Evolutionary conservation across 129 eudicot genomes (phyloP).

Genomic region (Flaveria ramosissima): DNA sequence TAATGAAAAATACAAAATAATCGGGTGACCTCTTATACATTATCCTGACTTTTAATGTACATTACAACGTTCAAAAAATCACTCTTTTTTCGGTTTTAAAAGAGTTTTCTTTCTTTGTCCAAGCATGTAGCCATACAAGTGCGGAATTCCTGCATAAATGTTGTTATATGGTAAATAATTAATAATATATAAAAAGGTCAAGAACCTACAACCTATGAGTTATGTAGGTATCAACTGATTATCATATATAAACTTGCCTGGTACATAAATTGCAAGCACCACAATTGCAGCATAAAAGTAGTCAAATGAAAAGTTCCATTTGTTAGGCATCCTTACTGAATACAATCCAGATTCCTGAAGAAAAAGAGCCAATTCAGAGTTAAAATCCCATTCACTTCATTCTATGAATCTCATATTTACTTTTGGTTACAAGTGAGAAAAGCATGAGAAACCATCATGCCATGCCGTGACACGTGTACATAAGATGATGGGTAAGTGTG

Average conservation of each 20-base stretch:
- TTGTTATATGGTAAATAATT: background rate
- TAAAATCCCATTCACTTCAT: background rate
- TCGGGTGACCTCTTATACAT: background rate
- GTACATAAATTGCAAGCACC: constrained; percentile 68
- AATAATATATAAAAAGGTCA: background rate
- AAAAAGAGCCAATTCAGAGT: constrained; percentile 21
- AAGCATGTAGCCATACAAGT: constrained; percentile 89
- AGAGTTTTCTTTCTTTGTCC: constrained; percentile 86
- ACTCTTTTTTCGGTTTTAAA: constrained; percentile 67
- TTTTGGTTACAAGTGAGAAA: too few species aligned
- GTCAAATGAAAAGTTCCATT: constrained; percentile 85
- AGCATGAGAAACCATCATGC: too few species aligned
- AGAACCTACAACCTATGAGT: background rate
- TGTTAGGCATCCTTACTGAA: constrained; percentile 92
- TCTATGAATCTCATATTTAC: background rate
- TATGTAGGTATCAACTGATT: background rate
- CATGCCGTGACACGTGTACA: too few species aligned
- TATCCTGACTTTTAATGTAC: background rate
- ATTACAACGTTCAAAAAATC: background rate
- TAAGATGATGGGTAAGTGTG: too few species aligned
- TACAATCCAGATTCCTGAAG: constrained; percentile 66
- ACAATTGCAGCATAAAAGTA: constrained; percentile 65
- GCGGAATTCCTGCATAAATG: constrained; percentile 71
- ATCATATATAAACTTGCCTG: constrained; percentile 54
- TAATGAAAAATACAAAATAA: background rate